Evolutionary conservation across 352 stramenopile species (phyloP).

Genomic region (Globisporangium radiosum): DNA sequence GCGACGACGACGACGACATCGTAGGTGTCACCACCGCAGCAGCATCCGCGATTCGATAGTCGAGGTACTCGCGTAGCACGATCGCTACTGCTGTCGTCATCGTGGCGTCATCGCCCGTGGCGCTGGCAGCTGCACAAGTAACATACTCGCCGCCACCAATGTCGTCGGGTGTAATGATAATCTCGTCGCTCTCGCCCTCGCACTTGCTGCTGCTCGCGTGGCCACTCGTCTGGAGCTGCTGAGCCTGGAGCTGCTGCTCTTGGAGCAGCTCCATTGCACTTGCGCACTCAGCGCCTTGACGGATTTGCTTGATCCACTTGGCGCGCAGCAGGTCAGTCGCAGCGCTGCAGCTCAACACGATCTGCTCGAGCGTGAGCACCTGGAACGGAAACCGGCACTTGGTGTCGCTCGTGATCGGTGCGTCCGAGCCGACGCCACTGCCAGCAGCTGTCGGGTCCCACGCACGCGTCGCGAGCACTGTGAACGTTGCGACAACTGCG

Average conservation of each 20-base stretch:
- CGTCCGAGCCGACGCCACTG: slow-evolving; percentile 6
- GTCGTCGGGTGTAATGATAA: not conserved
- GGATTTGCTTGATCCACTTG: slow-evolving; percentile 64
- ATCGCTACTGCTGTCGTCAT: not conserved
- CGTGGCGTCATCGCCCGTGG: not conserved
- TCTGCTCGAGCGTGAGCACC: slow-evolving; percentile 57
- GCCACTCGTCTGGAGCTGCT: not conserved
- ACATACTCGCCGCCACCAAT: not conserved
- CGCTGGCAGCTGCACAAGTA: too few species aligned
- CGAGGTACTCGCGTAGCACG: slow-evolving; percentile 10
- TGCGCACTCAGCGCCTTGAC: slow-evolving; percentile 38
- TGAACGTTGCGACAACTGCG: slow-evolving; percentile 27
- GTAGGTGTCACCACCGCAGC: slow-evolving; percentile 3
- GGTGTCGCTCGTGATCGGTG: slow-evolving; percentile 17
- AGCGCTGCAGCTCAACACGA: slow-evolving; percentile 55
- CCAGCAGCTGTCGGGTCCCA: slow-evolving; percentile 20
- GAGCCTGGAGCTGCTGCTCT: slow-evolving; percentile 34
- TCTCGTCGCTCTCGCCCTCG: not conserved
- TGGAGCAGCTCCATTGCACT: slow-evolving; percentile 48
- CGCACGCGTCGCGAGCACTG: slow-evolving; percentile 33
- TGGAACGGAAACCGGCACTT: slow-evolving; percentile 54
- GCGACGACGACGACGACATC: slow-evolving; percentile 5
- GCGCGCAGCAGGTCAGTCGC: slow-evolving; percentile 48
- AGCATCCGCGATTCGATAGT: slow-evolving; percentile 7
- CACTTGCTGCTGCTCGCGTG: not conserved